phyloP scores from a whole-genome alignment of 2,329 filamentous ascomycete genomes.

The Paraphoma chrysanthemicola region DNA sequence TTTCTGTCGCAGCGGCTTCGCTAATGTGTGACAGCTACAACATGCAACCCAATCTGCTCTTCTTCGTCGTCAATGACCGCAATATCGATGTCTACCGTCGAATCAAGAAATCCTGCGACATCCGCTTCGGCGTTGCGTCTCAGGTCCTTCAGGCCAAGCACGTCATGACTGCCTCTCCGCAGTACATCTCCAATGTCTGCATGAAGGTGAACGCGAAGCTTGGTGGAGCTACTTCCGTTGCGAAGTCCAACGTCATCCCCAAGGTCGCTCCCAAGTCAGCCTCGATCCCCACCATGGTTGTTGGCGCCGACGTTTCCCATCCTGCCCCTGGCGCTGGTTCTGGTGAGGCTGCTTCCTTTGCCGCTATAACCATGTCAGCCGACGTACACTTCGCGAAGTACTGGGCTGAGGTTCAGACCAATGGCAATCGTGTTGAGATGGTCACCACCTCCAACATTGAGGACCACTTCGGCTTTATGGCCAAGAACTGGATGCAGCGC shows the following conservation, averaged over 20 bases:
- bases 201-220: constrained; percentile 99
- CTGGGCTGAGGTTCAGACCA: constrained; percentile 79
- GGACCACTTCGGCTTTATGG: constrained; percentile 69
- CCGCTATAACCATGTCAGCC: constrained; percentile 83
- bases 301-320: constrained; percentile 93
- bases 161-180: constrained; percentile 71
- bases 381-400: constrained; percentile 77
- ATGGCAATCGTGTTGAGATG: constrained; percentile 83
- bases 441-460: constrained; percentile 72
- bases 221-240: constrained; percentile 75
- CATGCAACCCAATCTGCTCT: constrained; percentile 73
- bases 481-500: constrained; percentile 68
- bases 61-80: constrained; percentile 78
- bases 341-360: constrained; percentile 70
- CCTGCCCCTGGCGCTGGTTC: constrained; percentile 64
- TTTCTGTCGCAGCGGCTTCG: background rate
- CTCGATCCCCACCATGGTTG: constrained; percentile 70
- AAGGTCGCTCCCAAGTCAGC: constrained; percentile 31
- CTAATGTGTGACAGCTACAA: constrained; percentile 47
- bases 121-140: constrained; percentile 80
- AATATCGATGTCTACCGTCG: constrained; percentile 77
- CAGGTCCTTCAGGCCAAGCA: constrained; percentile 80
- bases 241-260: constrained; percentile 46
- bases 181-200: constrained; percentile 91
- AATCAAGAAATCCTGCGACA: constrained; percentile 89